These are phyloP conservation scores for Selaginella moellendorffii DNA, from an alignment of 75 land plant species.

Conservation along the genomic window DNA sequence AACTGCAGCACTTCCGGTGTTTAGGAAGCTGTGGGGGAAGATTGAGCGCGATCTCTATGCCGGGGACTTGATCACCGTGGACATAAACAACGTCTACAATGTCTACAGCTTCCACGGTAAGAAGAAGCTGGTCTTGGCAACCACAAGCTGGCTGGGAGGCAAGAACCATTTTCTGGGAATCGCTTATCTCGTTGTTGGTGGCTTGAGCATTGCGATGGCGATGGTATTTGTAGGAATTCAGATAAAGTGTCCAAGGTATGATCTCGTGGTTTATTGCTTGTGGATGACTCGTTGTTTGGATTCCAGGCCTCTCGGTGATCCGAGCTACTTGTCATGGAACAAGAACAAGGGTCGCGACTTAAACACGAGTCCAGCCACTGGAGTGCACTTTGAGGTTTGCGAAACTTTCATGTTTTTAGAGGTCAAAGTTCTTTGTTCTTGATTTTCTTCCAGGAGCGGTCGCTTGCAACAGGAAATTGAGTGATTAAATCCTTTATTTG, in stretches of 20 bases:
- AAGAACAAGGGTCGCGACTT: too few relatives aligned
- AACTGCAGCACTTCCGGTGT: conserved; percentile 69
- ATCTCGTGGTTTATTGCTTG: too few relatives aligned
- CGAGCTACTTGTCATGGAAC: conserved; percentile 18
- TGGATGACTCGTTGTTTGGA: too few relatives aligned
- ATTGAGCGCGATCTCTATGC: conserved; percentile 45
- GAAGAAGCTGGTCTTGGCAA: conserved; percentile 65
- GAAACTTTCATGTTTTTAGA: too few relatives aligned
- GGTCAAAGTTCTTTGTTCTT: too few relatives aligned
- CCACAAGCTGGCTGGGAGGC: conserved; percentile 66
- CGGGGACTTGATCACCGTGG: conserved; percentile 23
- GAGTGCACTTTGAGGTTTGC: too few relatives aligned
- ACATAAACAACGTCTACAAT: conserved; percentile 44
- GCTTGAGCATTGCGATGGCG: conserved; percentile 43
- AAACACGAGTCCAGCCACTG: too few relatives aligned
- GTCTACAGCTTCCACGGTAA: conserved; percentile 65
- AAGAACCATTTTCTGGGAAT: conserved; percentile 50
- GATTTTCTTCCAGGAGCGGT: too few relatives aligned
- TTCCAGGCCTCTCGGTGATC: conserved; percentile 17
- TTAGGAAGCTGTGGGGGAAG: conserved; percentile 63
- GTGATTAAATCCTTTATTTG: too few relatives aligned
- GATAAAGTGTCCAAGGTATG: conserved; percentile 18
- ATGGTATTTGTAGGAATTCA: conserved; percentile 17
- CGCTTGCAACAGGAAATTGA: too few relatives aligned
- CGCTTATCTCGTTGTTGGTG: conserved; percentile 55